phyloP scores from a whole-genome alignment of 208 protist genomes.

The Acanthamoeba culbertsoni region DNA sequence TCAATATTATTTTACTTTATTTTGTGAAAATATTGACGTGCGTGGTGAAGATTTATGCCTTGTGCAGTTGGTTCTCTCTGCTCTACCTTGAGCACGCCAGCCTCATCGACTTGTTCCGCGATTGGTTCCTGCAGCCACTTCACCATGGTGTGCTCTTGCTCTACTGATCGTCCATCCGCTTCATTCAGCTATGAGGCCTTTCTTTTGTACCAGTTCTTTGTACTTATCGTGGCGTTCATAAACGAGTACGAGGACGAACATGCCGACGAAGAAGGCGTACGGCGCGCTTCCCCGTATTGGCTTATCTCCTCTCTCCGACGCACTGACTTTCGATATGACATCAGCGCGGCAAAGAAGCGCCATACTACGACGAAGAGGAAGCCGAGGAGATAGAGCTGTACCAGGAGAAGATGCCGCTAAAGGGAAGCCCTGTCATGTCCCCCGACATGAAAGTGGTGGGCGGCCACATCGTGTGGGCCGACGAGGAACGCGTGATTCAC shows the following conservation, averaged over 20 bases:
- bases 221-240: conserved; percentile 89
- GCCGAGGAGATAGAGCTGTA: neutral
- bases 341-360: neutral
- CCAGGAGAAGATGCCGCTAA: conserved; percentile 25
- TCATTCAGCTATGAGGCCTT: neutral
- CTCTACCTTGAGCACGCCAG: conserved; percentile 72
- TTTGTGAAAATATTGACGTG: neutral
- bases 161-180: too few relatives aligned
- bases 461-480: neutral
- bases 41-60: neutral
- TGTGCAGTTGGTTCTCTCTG: conserved; percentile 41
- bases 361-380: neutral
- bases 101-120: conserved; percentile 91
- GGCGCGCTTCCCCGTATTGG: neutral
- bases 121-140: too few relatives aligned
- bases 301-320: neutral
- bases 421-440: neutral
- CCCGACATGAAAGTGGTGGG: neutral
- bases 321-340: neutral
- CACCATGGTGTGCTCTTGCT: too few relatives aligned
- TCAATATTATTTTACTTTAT: neutral
- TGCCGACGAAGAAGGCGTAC: neutral
- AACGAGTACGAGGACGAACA: conserved; percentile 64
- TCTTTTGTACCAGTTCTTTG: conserved; percentile 85
- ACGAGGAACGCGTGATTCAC: conserved; percentile 84